Base-by-base conservation (phyloP, 345 rosid species). In the Sapria himalayana region DNA sequence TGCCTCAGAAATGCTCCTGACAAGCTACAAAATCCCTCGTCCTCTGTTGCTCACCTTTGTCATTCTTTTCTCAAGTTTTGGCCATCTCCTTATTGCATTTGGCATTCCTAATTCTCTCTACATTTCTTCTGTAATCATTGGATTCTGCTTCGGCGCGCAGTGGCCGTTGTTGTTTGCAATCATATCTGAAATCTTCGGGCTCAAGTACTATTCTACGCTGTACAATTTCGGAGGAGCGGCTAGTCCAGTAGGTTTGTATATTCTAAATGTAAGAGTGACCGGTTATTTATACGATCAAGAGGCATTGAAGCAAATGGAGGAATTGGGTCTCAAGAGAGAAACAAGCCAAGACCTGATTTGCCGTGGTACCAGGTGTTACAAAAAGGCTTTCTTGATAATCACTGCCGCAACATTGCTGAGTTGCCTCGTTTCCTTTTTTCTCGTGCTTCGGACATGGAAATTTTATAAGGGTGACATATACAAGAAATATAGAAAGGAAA, bases 131-230 rank as follows among this genome's bases (percentile, higher is more conserved):
- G 49, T 67, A 23, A 64, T 71, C 16, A 67, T 56, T 2, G 78
- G 78, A 29, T 71, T 71, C 40, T 61, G 69, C 46, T 55, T 61
- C 0, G 78, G 78, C 33, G 71, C 78, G 2, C 66, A 64, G 45
- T 51, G 62, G 66, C 70, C 74, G 9, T 50, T 71, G 6, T 17
- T 65, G 2, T 60, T 48, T 22, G 71, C 78, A 15, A 67, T 71
- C 11, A 64, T 71, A 36, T 71, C 74, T 0, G 71, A 71, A 50
- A 42, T 71, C 8, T 67, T 71, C 9, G 78, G 78, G 15, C 71
- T 71, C 5, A 67, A 67, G 49, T 62, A 67, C 49, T 71, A 67
- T 49, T 54, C 74, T 7, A 71, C 71, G 0, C 41, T 71, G 56
- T 61, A 61, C 48, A 64, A 67, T 37, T 51, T 64, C 2, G 74